Conservation (phyloP, 352 stramenopile genomes). For the Phytophthora aleatoria region DNA sequence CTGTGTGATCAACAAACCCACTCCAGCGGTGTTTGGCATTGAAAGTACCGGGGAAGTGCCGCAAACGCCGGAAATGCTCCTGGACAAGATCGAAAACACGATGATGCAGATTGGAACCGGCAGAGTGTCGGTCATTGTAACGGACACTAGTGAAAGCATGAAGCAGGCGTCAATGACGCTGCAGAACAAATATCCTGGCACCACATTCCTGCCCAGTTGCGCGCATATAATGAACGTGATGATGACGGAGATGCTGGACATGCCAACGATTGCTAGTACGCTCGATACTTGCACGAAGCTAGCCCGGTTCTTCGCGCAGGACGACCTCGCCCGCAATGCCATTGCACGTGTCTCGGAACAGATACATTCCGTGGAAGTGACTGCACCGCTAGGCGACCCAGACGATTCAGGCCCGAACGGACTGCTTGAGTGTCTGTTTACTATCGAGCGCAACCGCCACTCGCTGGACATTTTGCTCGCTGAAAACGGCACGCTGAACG, state of each 20-base stretch:
- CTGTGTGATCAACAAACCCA: slow-evolving; percentile 61
- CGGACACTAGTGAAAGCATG: slow-evolving; percentile 59
- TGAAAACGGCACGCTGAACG: slow-evolving; percentile 48
- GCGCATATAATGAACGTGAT: slow-evolving; percentile 61
- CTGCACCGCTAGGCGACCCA: slow-evolving; percentile 29
- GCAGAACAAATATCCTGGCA: slow-evolving; percentile 56
- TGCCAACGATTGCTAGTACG: slow-evolving; percentile 45
- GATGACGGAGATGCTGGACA: slow-evolving; percentile 59
- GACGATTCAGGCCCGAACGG: slow-evolving; percentile 38
- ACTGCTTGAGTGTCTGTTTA: slow-evolving; percentile 55
- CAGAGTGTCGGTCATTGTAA: slow-evolving; percentile 64
- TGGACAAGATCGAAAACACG: slow-evolving; percentile 64
- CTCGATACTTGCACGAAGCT: slow-evolving; percentile 51
- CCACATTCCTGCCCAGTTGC: slow-evolving; percentile 72
- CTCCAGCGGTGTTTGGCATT: slow-evolving; percentile 53
- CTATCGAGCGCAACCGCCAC: slow-evolving; percentile 60
- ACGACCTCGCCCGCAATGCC: slow-evolving; percentile 48
- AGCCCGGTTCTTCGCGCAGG: slow-evolving; percentile 46
- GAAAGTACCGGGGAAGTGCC: slow-evolving; percentile 59
- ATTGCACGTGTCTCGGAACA: slow-evolving; percentile 57
- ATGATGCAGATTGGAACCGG: slow-evolving; percentile 61
- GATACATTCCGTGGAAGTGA: slow-evolving; percentile 46
- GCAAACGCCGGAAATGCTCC: slow-evolving; percentile 50
- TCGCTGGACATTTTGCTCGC: slow-evolving; percentile 62
- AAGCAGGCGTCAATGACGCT: slow-evolving; percentile 54